Evolutionary conservation across 192 early-diverging fungal genomes (phyloP).

Genomic region (Phycomyces blakesleeanus): DNA sequence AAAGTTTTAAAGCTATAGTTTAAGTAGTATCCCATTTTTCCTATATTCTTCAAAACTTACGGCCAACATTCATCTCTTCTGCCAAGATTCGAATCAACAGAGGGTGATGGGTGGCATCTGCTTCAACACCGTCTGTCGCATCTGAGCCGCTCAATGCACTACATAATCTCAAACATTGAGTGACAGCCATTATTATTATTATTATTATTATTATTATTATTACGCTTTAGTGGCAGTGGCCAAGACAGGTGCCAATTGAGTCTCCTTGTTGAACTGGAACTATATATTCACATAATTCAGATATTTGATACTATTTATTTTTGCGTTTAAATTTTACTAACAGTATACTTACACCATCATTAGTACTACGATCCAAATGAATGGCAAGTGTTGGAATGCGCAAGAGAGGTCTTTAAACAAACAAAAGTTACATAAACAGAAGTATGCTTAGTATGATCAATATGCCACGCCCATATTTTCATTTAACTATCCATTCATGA

Average conservation of each 20-base stretch:
- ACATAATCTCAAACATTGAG: not conserved
- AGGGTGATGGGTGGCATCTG: constrained; percentile 72
- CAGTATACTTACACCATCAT: constrained; percentile 43
- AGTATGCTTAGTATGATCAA: too few species aligned
- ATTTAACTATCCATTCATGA: too few species aligned
- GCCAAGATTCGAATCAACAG: constrained; percentile 74
- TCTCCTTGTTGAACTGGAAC: constrained; percentile 95
- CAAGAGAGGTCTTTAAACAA: constrained; percentile 67
- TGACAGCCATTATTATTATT: constrained; percentile 5
- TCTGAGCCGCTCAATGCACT: constrained; percentile 24
- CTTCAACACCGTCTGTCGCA: constrained; percentile 19
- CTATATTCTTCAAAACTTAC: constrained; percentile 25
- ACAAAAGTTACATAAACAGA: not conserved
- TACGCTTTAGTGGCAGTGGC: constrained; percentile 64
- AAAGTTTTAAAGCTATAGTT: too few species aligned
- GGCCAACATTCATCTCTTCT: constrained; percentile 64
- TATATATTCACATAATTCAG: constrained; percentile 1
- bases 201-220: constrained; percentile 3
- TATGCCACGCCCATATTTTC: too few species aligned
- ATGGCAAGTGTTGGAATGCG: constrained; percentile 96
- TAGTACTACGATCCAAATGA: constrained; percentile 83
- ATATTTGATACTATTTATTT: not conserved
- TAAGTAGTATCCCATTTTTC: too few species aligned
- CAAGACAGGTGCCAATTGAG: constrained; percentile 87
- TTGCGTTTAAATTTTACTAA: not conserved